Conservation (phyloP, 331 rosid genomes). For the Saraca asoca region DNA sequence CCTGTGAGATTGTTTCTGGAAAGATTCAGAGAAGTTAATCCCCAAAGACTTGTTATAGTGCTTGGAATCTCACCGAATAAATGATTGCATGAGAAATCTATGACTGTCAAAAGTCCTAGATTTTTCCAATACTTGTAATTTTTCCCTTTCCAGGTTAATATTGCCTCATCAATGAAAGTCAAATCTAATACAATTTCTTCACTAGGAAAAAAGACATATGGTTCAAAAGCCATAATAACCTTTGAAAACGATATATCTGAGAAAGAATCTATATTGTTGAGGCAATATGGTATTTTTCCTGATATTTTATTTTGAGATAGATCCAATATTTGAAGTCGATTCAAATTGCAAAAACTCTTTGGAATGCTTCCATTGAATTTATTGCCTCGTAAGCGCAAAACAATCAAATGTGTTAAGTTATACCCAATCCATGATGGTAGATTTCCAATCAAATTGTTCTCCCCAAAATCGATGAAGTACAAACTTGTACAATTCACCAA, state of each 20-base stretch:
- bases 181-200: background rate
- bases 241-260: background rate
- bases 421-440: conserved; percentile 44
- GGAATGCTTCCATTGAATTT: conserved; percentile 37
- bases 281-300: conserved; percentile 40
- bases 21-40: conserved; percentile 26
- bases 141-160: conserved; percentile 38
- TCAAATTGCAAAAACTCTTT: conserved; percentile 33
- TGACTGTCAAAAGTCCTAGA: background rate
- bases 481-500: conserved; percentile 16
- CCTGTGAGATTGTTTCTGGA: conserved; percentile 28
- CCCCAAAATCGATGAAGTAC: conserved; percentile 37
- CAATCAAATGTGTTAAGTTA: conserved; percentile 22
- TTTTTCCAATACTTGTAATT: background rate
- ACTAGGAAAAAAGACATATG: accelerated
- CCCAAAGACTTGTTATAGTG: conserved; percentile 19
- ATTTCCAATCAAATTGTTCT: conserved; percentile 40
- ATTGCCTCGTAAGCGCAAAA: conserved; percentile 35
- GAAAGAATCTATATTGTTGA: conserved; percentile 23
- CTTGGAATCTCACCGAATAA: conserved; percentile 20
- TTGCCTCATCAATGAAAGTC: background rate
- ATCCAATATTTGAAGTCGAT: conserved; percentile 41
- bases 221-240: background rate
- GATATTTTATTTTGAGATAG: conserved; percentile 41
- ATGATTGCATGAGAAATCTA: conserved; percentile 43